Conservation (phyloP, 2,329 filamentous ascomycete species). For the Arachnopeziza araneosa region DNA sequence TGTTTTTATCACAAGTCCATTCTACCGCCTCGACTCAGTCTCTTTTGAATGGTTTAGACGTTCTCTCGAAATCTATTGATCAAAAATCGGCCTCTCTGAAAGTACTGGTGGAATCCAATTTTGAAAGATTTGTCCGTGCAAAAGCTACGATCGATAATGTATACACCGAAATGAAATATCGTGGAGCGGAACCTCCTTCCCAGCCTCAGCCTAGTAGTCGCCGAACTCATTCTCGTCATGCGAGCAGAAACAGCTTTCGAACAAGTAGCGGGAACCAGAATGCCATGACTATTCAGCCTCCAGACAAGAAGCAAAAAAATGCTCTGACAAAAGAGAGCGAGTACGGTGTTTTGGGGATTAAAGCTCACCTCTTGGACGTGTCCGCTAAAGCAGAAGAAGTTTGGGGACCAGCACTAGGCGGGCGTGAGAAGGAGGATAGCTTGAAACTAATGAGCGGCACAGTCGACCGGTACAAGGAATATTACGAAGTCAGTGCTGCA, state of each 20-base stretch:
- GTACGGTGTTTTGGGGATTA: slow-evolving; percentile 83
- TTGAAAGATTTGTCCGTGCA: slow-evolving; percentile 94
- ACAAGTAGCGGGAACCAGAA: slow-evolving; percentile 34
- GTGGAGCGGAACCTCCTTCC: slow-evolving; percentile 46
- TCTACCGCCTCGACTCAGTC: slow-evolving; percentile 76
- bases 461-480: slow-evolving; percentile 72
- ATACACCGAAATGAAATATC: slow-evolving; percentile 92
- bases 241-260: slow-evolving; percentile 33
- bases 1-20: slow-evolving; percentile 92
- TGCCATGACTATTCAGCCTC: slow-evolving; percentile 25
- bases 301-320: slow-evolving; percentile 72
- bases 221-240: slow-evolving; percentile 31
- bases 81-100: slow-evolving; percentile 97
- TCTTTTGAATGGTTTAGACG: slow-evolving; percentile 75
- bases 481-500: slow-evolving; percentile 73
- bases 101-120: slow-evolving; percentile 93
- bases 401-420: slow-evolving; percentile 90
- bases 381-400: slow-evolving; percentile 94
- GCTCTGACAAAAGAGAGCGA: slow-evolving; percentile 89
- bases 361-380: slow-evolving; percentile 79
- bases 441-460: slow-evolving; percentile 72
- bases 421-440: slow-evolving; percentile 83
- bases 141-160: slow-evolving; percentile 99
- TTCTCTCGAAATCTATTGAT: slow-evolving; percentile 86
- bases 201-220: slow-evolving; percentile 29